These are phyloP conservation scores for Alternaria sp. DNA, from an alignment of 2,329 filamentous ascomycete genomes.

Conservation along the genomic window DNA sequence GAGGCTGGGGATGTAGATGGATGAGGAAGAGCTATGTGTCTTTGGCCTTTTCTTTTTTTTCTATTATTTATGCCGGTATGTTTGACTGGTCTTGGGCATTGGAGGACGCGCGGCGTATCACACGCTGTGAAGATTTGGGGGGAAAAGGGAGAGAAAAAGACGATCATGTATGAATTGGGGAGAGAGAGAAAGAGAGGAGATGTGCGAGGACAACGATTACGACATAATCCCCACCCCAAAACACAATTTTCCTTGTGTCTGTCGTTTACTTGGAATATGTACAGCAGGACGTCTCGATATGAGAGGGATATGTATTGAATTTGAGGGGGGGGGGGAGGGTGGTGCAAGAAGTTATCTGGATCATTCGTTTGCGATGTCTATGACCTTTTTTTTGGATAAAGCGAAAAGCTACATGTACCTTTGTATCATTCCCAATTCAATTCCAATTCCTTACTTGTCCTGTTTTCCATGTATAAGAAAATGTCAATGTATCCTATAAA, in stretches of 20 bases:
- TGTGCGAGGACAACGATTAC: not conserved
- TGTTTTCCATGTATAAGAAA: too few relatives aligned
- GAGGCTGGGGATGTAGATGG: slow-evolving; percentile 9
- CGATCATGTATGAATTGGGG: not conserved
- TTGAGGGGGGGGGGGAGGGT: not conserved
- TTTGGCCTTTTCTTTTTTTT: not conserved
- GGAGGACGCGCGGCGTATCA: not conserved
- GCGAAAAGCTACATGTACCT: too few relatives aligned
- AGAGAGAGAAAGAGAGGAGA: not conserved
- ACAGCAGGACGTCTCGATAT: slow-evolving; percentile 8
- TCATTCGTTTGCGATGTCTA: not conserved
- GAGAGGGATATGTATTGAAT: not conserved
- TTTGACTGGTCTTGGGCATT: not conserved
- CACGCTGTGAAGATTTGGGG: not conserved
- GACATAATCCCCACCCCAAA: slow-evolving; percentile 1
- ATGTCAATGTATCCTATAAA: not conserved
- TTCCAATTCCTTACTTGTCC: too few relatives aligned
- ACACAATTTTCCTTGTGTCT: slow-evolving; percentile 1
- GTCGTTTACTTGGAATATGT: not conserved
- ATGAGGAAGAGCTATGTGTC: slow-evolving; percentile 21
- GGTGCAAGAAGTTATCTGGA: not conserved
- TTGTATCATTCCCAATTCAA: too few relatives aligned
- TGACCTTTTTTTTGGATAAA: not conserved
- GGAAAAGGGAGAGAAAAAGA: not conserved
- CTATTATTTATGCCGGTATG: not conserved